Base-by-base conservation (phyloP, 2,329 filamentous ascomycete species). In the Scytalidium sp. region DNA sequence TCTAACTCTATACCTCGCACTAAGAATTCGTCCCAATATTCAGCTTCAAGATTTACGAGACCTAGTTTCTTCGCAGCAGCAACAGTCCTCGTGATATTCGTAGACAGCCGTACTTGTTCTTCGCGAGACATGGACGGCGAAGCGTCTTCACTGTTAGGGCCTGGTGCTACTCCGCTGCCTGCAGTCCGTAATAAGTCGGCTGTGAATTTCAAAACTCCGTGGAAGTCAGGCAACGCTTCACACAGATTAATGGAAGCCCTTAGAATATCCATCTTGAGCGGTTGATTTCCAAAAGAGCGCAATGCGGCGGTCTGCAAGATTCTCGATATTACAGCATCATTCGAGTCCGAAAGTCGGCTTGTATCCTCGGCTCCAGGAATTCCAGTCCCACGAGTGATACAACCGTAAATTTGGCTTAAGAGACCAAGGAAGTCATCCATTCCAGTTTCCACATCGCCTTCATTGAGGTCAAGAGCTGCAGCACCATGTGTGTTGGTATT, bases 1-100 rank as follows among this genome's bases (percentile, higher is more conserved):
- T 91, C 81, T 41, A 96, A 73, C 48, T 85, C 81, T 58, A 96
- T 74, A 55, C 84, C 84, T 45, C 94, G 84, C 43, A 99, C 79
- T 8, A 99, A 75, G 60, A 97, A 97, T 62, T 96, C 90, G 66
- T 99, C 94, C 94, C 94, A 99, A 64, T 97, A 99, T 58, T 94
- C 88, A 5, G 90, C 91, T 46, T 84, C 78, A 40, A 93, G 69
- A 49, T 86, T 71, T 4, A 79, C 73, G 22, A 91, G 71, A 1
- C 91, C 91, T 21, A 97, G 70, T 51, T 88, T 85, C 52, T 81
- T 81, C 1, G 88, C 86, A n/a, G 94, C 81, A 25, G 78, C 81
- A 23, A 92, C 83, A 1, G 92, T 96, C 54, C 93, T 87, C 29
- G 85, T 83, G 51, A 99, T 92, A 58, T 93, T 96, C 41, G 88